Base-by-base conservation (phyloP, 2,329 filamentous ascomycete genomes). In the Cladosporium cucumerinum region DNA sequence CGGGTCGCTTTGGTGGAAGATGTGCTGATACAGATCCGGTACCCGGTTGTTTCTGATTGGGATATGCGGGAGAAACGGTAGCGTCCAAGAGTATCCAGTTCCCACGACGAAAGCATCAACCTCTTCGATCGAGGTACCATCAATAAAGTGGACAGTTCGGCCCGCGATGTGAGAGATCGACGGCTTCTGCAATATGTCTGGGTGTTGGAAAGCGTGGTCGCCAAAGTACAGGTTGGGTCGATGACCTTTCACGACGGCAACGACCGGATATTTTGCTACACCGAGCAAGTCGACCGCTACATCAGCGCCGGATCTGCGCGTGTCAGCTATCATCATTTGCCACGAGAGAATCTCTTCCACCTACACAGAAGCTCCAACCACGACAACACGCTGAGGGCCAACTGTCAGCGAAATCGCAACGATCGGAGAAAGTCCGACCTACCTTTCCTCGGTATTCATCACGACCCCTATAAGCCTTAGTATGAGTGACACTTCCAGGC, bases 61-160 rank as follows among this genome's bases (percentile, higher is more conserved):
- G 0, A 88, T 78, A 1, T 80, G 71, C 0, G 84, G 84, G 0
- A 88, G 72, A 71, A 89, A 89, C 0, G 86, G 87, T 0, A 89
- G 72, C 0, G 85, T 86, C 86, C 86, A 89, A 28, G 79, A 82
- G 72, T 88, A 89, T 0, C 88, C 88, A 0, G 88, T 90, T 25
- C 86, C 87, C 65, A 90, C 87, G 67, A 90, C 84, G 66, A 90
- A 80, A 69, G 84, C 72, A 72, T 90, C 87, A 16, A 90, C 83
- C 21, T 83, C 78, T 0, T 78, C 67, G 7, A 87, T 78, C 0
- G 72, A 77, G 0, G 78, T 81, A 1, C 86, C 86, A 67, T 89
- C 85, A 36, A 81, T 77, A 57, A 89, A 85, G 64, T 85, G 78
- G 0, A 88, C 83, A 0, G 80, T 83, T 25, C 81, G 74, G 0